phyloP scores from a whole-genome alignment of 2,329 filamentous ascomycete species.

The Cercospora brassicicola region DNA sequence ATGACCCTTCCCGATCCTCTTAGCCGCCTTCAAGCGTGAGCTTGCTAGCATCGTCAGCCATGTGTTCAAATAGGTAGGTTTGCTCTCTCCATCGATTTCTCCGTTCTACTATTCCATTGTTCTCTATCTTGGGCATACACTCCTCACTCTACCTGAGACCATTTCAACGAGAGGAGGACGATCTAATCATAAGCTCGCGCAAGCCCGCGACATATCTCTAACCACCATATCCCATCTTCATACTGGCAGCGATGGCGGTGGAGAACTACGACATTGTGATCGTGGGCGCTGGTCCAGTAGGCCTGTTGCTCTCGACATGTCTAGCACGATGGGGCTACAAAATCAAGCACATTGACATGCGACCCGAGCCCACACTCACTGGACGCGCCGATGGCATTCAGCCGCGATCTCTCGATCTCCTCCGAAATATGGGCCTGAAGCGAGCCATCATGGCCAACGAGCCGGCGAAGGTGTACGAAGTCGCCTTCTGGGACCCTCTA shows the following conservation, averaged over 20 bases:
- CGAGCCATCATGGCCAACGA: constrained; percentile 82
- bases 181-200: not conserved
- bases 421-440: constrained; percentile 88
- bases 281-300: constrained; percentile 84
- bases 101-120: not conserved
- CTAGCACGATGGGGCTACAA: constrained; percentile 91
- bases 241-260: constrained; percentile 17
- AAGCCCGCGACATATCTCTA: not conserved
- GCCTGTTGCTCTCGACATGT: constrained; percentile 82
- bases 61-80: constrained; percentile 8
- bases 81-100: not conserved
- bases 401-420: constrained; percentile 79
- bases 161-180: not conserved
- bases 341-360: constrained; percentile 92
- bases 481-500: constrained; percentile 65
- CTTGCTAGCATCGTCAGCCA: not conserved
- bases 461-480: constrained; percentile 79
- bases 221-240: not conserved
- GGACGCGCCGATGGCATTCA: constrained; percentile 91
- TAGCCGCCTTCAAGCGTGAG: constrained; percentile 7
- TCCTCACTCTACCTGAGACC: not conserved
- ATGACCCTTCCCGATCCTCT: constrained; percentile 9
- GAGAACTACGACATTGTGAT: constrained; percentile 72
- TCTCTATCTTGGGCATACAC: not conserved
- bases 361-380: constrained; percentile 78